A percentile compares a stretch with the other conserved stretches of the same genome.
Conservation (phyloP, 2,329 filamentous ascomycete genomes). For the Cladosporium oxysporum region DNA sequence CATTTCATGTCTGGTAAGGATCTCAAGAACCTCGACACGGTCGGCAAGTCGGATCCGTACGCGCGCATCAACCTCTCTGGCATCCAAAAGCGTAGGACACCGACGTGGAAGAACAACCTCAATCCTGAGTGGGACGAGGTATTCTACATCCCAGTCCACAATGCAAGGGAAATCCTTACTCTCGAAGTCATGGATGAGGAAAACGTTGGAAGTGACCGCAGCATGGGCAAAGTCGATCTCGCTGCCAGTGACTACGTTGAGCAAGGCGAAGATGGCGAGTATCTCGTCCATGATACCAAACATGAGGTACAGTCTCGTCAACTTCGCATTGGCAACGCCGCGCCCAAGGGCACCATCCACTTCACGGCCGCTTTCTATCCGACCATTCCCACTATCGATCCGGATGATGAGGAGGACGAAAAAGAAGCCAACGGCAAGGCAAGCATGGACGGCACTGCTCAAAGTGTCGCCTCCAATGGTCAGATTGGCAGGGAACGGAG, state of each 20-base stretch:
- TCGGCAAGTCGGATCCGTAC: slow-evolving; percentile 97
- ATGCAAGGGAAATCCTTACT: slow-evolving; percentile 75
- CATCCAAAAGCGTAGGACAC: slow-evolving; percentile 85
- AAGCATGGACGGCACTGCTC: slow-evolving; percentile 26
- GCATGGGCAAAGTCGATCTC: slow-evolving; percentile 78
- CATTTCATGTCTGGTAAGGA: slow-evolving; percentile 83
- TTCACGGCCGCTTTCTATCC: slow-evolving; percentile 91
- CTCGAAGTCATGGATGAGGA: slow-evolving; percentile 98
- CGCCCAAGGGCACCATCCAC: slow-evolving; percentile 75
- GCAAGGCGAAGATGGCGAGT: slow-evolving; percentile 79
- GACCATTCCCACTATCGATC: slow-evolving; percentile 81
- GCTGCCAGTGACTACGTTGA: slow-evolving; percentile 74
- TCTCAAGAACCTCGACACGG: slow-evolving; percentile 87
- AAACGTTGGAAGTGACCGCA: slow-evolving; percentile 85
- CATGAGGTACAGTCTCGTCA: slow-evolving; percentile 60
- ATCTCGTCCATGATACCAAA: slow-evolving; percentile 76
- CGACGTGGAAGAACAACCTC: slow-evolving; percentile 94
- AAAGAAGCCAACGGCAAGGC: slow-evolving; percentile 24
- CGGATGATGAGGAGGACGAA: slow-evolving; percentile 74
- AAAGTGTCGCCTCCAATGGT: slow-evolving; percentile 24
- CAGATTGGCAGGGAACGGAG: slow-evolving; percentile 24
- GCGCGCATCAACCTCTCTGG: slow-evolving; percentile 85
- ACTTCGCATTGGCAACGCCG: slow-evolving; percentile 73
- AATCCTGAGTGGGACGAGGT: slow-evolving; percentile 96
- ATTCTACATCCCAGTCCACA: slow-evolving; percentile 89